These are phyloP conservation scores for Cetraspora pellucida DNA, from an alignment of 192 early-diverging fungal species.

Conservation along the genomic window DNA sequence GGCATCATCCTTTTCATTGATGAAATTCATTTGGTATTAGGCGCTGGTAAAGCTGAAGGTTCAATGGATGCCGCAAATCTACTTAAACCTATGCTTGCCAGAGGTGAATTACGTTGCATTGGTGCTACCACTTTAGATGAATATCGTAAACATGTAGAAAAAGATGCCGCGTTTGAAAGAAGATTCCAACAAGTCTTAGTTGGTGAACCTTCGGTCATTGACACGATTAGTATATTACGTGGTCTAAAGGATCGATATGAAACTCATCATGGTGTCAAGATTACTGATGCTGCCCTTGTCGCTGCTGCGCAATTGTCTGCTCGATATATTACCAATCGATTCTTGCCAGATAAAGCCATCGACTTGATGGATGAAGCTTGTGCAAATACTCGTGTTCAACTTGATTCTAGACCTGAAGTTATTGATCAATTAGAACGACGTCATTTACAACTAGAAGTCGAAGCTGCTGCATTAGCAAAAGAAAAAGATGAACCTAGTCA, in stretches of 20 bases:
- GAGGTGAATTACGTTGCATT: conserved; percentile 93
- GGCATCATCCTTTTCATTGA: conserved; percentile 97
- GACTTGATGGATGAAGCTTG: conserved; percentile 93
- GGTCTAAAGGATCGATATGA: conserved; percentile 83
- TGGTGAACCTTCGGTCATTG: conserved; percentile 72
- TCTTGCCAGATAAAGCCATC: conserved; percentile 83
- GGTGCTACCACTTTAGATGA: conserved; percentile 96
- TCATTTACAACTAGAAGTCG: conserved; percentile 92
- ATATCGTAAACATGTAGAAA: conserved; percentile 91
- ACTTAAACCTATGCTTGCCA: conserved; percentile 97
- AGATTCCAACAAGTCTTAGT: conserved; percentile 83
- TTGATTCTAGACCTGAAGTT: conserved; percentile 94
- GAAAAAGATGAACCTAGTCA: conserved; percentile 88
- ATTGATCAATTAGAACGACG: conserved; percentile 96
- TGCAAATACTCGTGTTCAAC: conserved; percentile 92
- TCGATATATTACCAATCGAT: conserved; percentile 74
- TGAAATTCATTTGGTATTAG: conserved; percentile 94
- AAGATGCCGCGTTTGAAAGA: conserved; percentile 82
- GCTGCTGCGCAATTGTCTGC: conserved; percentile 72
- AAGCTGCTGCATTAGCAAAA: conserved; percentile 89
- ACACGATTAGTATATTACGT: conserved; percentile 79
- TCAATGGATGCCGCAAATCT: conserved; percentile 97
- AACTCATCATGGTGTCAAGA: conserved; percentile 80
- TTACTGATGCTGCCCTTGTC: conserved; percentile 75
- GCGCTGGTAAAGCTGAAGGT: conserved; percentile 89